These are phyloP conservation scores for Keithomyces neogunnii DNA, from an alignment of 2,329 filamentous ascomycete genomes.

Conservation along the genomic window DNA sequence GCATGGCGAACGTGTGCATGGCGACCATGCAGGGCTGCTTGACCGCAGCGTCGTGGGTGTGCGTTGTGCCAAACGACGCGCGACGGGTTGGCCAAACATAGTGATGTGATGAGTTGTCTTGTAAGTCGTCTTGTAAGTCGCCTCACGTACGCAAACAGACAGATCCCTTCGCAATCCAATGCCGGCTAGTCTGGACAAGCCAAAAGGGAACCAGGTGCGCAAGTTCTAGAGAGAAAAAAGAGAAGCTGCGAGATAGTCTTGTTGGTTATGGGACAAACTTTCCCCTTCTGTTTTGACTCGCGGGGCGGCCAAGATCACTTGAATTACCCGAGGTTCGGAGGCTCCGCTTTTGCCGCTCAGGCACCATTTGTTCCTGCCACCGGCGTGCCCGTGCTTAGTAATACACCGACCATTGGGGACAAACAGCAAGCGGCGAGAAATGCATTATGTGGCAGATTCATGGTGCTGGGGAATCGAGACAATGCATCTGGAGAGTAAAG, in stretches of 20 bases:
- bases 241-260: background rate
- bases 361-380: background rate
- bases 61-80: slow-evolving; percentile 3
- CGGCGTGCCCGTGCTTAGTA: no score
- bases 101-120: background rate
- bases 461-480: no score
- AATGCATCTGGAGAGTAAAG: no score
- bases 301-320: background rate
- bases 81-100: background rate
- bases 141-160: background rate
- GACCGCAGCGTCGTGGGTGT: background rate
- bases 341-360: slow-evolving; percentile 2
- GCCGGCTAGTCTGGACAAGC: background rate
- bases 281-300: no score
- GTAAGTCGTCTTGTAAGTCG: background rate
- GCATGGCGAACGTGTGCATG: background rate
- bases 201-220: background rate
- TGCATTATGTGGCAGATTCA: no score
- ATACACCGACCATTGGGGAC: no score
- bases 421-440: no score
- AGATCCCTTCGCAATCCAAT: background rate
- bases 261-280: no score
- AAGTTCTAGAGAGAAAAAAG: background rate
- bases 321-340: background rate
- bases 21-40: background rate